These are phyloP conservation scores for Zymoseptoria crescenta DNA, from an alignment of 2,329 filamentous ascomycete species.

Conservation along the genomic window DNA sequence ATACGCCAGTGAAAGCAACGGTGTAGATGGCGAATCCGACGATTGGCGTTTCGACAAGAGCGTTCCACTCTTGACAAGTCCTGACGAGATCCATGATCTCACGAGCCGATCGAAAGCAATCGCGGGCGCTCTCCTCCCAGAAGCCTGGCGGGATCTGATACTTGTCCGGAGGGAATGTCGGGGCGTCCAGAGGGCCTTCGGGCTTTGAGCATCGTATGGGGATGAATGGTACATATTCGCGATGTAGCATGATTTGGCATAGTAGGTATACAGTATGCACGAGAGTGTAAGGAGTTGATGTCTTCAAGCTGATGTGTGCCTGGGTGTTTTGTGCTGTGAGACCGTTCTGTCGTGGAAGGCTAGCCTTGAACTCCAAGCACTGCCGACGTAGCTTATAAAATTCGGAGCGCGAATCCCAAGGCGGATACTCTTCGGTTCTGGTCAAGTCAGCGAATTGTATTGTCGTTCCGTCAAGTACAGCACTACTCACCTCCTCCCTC, in stretches of 20 bases:
- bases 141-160: conserved; percentile 46
- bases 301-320: conserved; percentile 56
- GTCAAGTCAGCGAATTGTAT: background rate
- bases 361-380: conserved; percentile 47
- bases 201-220: conserved; percentile 47
- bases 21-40: conserved; percentile 61
- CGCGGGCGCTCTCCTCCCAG: conserved; percentile 55
- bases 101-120: conserved; percentile 55
- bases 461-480: background rate
- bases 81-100: conserved; percentile 59
- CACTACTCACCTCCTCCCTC: conserved; percentile 43
- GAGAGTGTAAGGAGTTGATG: conserved; percentile 57
- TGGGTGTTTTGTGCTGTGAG: conserved; percentile 56
- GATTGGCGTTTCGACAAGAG: conserved; percentile 59
- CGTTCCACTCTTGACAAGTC: conserved; percentile 52
- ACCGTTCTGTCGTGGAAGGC: conserved; percentile 49
- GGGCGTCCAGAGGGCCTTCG: conserved; percentile 52
- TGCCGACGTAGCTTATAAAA: conserved; percentile 48
- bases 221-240: conserved; percentile 61
- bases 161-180: conserved; percentile 44
- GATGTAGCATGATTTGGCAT: conserved; percentile 59
- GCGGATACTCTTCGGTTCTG: conserved; percentile 45
- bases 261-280: conserved; percentile 59
- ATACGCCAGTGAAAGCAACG: conserved; percentile 57
- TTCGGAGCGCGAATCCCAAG: conserved; percentile 51